These are phyloP conservation scores for Aspergillus thermomutatus DNA, from an alignment of 2,329 filamentous ascomycete genomes.

Conservation along the genomic window DNA sequence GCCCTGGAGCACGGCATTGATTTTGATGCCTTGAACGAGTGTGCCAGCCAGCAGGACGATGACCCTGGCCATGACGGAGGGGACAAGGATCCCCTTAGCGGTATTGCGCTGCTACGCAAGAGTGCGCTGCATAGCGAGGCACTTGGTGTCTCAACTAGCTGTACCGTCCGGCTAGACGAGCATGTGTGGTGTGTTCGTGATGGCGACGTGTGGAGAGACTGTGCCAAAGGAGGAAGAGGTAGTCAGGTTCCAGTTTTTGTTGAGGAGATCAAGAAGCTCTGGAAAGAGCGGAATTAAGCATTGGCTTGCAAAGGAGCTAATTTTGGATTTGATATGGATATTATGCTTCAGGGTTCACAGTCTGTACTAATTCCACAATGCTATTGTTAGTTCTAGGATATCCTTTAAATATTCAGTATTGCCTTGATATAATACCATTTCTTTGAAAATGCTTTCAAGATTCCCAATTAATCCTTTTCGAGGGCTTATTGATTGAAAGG, in stretches of 20 bases:
- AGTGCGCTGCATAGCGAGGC: slow-evolving; percentile 53
- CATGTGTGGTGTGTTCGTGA: slow-evolving; percentile 83
- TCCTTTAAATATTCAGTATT: neutral
- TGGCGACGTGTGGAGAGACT: slow-evolving; percentile 73
- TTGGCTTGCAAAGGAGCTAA: neutral
- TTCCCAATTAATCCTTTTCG: neutral
- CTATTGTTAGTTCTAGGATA: neutral
- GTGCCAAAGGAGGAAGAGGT: slow-evolving; percentile 61
- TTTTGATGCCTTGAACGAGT: slow-evolving; percentile 76
- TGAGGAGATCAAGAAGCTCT: slow-evolving; percentile 70
- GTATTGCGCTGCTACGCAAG: slow-evolving; percentile 42
- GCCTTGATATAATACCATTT: neutral
- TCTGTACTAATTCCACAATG: neutral
- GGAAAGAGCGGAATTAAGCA: slow-evolving; percentile 36
- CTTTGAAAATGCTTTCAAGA: neutral
- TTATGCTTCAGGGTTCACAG: neutral
- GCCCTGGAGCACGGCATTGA: slow-evolving; percentile 87
- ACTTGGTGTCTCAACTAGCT: slow-evolving; percentile 67
- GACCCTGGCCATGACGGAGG: slow-evolving; percentile 55
- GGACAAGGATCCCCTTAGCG: slow-evolving; percentile 58
- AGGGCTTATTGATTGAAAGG: neutral
- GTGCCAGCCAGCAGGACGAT: slow-evolving; percentile 73
- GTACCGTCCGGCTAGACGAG: slow-evolving; percentile 74
- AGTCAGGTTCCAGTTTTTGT: slow-evolving; percentile 61
- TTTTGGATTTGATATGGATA: neutral